These are phyloP conservation scores for Raphanus raphanistrum DNA, from an alignment of 345 rosid species.

Conservation along the genomic window DNA sequence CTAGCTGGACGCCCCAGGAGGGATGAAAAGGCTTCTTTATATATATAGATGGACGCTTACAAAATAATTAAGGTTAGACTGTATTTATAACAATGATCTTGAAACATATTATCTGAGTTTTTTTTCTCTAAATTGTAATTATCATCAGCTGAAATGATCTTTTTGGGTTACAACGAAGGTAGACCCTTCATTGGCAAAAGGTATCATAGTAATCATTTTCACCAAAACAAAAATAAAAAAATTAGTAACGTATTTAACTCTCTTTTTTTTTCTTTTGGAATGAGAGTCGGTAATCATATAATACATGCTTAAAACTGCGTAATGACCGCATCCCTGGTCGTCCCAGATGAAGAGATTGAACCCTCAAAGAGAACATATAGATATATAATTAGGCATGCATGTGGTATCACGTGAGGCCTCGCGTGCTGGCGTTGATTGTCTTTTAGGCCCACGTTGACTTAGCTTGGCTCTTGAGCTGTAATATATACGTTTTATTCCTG, in stretches of 20 bases:
- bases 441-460: constrained; percentile 45
- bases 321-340: not conserved
- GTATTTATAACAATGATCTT: too few relatives aligned
- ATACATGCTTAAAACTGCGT: not conserved
- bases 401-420: constrained; percentile 49
- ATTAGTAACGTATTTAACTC: not conserved
- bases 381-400: constrained; percentile 31
- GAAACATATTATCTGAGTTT: too few relatives aligned
- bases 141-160: too few relatives aligned
- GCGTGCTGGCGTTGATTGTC: constrained; percentile 50
- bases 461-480: not conserved
- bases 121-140: too few relatives aligned
- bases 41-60: not conserved
- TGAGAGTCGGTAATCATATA: not conserved
- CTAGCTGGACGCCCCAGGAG: too few relatives aligned
- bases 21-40: too few relatives aligned
- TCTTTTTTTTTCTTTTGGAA: not conserved
- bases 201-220: not conserved
- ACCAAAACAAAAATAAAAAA: too few relatives aligned
- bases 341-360: not conserved
- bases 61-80: not conserved
- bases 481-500: not conserved
- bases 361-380: not conserved
- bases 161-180: too few relatives aligned
- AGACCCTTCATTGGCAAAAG: too few relatives aligned